Evolutionary conservation across 192 early-diverging fungal genomes (phyloP).

Genomic region (Gonapodya prolifera): DNA sequence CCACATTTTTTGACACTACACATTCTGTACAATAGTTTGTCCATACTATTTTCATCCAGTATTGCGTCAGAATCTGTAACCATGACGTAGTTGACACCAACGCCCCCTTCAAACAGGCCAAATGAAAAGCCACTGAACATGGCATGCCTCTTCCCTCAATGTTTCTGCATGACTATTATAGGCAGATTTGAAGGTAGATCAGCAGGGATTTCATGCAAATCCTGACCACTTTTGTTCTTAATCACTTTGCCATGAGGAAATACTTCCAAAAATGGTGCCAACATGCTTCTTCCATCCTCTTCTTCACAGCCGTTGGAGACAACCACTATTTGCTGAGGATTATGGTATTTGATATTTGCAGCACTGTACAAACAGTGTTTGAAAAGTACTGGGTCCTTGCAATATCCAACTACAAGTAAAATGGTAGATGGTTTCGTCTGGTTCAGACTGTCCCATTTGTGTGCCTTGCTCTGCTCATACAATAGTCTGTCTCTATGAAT

Average conservation of each 20-base stretch:
- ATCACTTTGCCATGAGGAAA: slow-evolving; percentile 14
- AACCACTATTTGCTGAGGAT: slow-evolving; percentile 18
- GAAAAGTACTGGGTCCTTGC: slow-evolving; percentile 18
- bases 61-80: slow-evolving; percentile 50
- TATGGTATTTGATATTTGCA: slow-evolving; percentile 13
- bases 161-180: neutral
- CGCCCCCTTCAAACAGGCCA: too few relatives aligned
- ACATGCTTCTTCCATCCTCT: slow-evolving; percentile 17
- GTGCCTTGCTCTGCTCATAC: too few relatives aligned
- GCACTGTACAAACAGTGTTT: slow-evolving; percentile 11
- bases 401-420: slow-evolving; percentile 17
- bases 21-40: slow-evolving; percentile 34
- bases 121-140: too few relatives aligned
- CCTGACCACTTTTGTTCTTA: too few relatives aligned
- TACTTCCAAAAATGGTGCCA: slow-evolving; percentile 15
- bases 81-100: slow-evolving; percentile 36
- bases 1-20: slow-evolving; percentile 33
- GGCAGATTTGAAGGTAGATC: too few relatives aligned
- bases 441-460: too few relatives aligned
- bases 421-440: too few relatives aligned
- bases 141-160: slow-evolving; percentile 16
- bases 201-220: too few relatives aligned
- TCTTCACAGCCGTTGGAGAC: slow-evolving; percentile 16
- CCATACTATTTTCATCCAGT: slow-evolving; percentile 29
- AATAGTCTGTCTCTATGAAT: too few relatives aligned